Conservation (phyloP, 306 rosid species). For the Prunus campanulata region DNA sequence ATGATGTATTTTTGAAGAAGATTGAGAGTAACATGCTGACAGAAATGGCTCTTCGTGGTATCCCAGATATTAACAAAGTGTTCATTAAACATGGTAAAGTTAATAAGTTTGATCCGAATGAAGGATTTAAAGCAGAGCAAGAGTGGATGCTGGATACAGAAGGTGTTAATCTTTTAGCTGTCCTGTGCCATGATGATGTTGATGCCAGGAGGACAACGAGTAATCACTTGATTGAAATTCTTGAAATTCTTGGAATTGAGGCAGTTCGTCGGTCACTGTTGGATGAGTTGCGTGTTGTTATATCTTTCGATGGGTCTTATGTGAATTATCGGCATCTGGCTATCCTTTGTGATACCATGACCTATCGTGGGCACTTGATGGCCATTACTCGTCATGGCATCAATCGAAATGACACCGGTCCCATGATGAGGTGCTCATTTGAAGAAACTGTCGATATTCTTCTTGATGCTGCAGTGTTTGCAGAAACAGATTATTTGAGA, state of each 20-base stretch:
- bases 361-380: slow-evolving; percentile 98
- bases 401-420: slow-evolving; percentile 93
- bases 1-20: slow-evolving; percentile 91
- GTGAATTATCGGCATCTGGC: slow-evolving; percentile 96
- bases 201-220: slow-evolving; percentile 90
- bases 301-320: slow-evolving; percentile 96
- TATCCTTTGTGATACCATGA: slow-evolving; percentile 98
- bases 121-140: slow-evolving; percentile 85
- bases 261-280: slow-evolving; percentile 87
- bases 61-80: slow-evolving; percentile 90
- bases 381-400: slow-evolving; percentile 99
- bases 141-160: slow-evolving; percentile 99
- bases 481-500: slow-evolving; percentile 81
- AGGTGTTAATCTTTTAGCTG: slow-evolving; percentile 96
- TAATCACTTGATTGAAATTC: slow-evolving; percentile 94
- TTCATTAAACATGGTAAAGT: slow-evolving; percentile 79
- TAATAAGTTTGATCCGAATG: slow-evolving; percentile 76
- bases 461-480: slow-evolving; percentile 93
- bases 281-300: slow-evolving; percentile 92
- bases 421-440: slow-evolving; percentile 99
- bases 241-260: slow-evolving; percentile 98
- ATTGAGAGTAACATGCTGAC: slow-evolving; percentile 98
- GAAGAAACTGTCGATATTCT: slow-evolving; percentile 99
- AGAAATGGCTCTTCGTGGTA: slow-evolving; percentile 96
- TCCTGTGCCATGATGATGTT: slow-evolving; percentile 88